These are phyloP conservation scores for Sindora glabra DNA, from an alignment of 306 rosid genomes.

Conservation along the genomic window DNA sequence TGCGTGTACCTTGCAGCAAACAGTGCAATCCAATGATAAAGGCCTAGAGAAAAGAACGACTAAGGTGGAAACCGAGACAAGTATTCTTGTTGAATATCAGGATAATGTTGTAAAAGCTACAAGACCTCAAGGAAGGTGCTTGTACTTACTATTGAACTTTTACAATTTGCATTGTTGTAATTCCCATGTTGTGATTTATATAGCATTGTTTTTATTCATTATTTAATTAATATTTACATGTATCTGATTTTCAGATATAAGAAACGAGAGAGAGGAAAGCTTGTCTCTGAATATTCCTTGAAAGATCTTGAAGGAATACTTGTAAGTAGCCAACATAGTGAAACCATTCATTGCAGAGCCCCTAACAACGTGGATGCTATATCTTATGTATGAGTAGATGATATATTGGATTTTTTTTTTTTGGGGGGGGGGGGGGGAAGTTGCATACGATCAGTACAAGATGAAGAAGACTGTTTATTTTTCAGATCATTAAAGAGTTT, in stretches of 20 bases:
- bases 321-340: conserved; percentile 34
- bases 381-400: not conserved
- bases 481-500: not conserved
- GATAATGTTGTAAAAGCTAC: conserved; percentile 49
- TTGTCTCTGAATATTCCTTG: conserved; percentile 62
- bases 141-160: not conserved
- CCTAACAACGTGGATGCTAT: not conserved
- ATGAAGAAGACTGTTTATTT: not conserved
- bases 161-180: not conserved
- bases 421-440: not conserved
- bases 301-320: conserved; percentile 96
- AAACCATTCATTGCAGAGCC: not conserved
- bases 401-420: not conserved
- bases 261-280: conserved; percentile 92
- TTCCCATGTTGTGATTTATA: no score
- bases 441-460: not conserved
- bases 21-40: conserved; percentile 37
- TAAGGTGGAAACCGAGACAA: conserved; percentile 32
- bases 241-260: conserved; percentile 44
- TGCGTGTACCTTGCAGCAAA: conserved; percentile 40
- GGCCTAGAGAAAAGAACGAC: conserved; percentile 21
- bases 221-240: not conserved
- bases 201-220: not conserved
- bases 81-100: conserved; percentile 20
- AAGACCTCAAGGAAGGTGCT: conserved; percentile 92